These are phyloP conservation scores for Suhomyces coccinellae DNA, from an alignment of 1,139 yeast species.

Conservation along the genomic window DNA sequence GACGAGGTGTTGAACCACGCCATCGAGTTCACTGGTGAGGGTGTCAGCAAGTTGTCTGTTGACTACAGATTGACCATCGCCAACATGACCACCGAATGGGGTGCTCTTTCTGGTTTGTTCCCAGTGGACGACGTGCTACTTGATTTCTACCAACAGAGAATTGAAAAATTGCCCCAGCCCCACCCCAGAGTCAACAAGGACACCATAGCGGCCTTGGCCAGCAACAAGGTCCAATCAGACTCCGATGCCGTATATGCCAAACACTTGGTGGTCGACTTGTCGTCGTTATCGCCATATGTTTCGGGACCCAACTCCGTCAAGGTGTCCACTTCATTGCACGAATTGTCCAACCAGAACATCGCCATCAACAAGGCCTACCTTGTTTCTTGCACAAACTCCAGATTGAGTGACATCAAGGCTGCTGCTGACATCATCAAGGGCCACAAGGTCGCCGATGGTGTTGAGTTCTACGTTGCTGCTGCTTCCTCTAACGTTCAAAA, in stretches of 20 bases:
- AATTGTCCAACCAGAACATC: slow-evolving; percentile 69
- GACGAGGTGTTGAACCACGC: slow-evolving; percentile 98
- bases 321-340: slow-evolving; percentile 75
- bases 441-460: slow-evolving; percentile 80
- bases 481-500: slow-evolving; percentile 91
- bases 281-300: slow-evolving; percentile 84
- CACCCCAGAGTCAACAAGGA: slow-evolving; percentile 80
- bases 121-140: slow-evolving; percentile 83
- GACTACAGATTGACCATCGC: slow-evolving; percentile 96
- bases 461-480: slow-evolving; percentile 95
- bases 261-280: slow-evolving; percentile 75
- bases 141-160: slow-evolving; percentile 73
- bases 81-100: slow-evolving; percentile 99
- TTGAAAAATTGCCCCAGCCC: slow-evolving; percentile 66
- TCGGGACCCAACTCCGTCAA: slow-evolving; percentile 98
- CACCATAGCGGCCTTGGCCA: slow-evolving; percentile 52
- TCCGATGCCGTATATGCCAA: slow-evolving; percentile 83
- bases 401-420: slow-evolving; percentile 88
- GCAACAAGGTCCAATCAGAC: slow-evolving; percentile 58
- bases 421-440: slow-evolving; percentile 88
- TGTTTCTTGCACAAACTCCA: slow-evolving; percentile 96
- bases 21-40: slow-evolving; percentile 92
- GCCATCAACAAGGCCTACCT: slow-evolving; percentile 90
- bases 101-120: slow-evolving; percentile 94
- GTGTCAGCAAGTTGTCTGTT: slow-evolving; percentile 67